Conservation (phyloP, 83 land plant species). For the Thuja plicata region DNA sequence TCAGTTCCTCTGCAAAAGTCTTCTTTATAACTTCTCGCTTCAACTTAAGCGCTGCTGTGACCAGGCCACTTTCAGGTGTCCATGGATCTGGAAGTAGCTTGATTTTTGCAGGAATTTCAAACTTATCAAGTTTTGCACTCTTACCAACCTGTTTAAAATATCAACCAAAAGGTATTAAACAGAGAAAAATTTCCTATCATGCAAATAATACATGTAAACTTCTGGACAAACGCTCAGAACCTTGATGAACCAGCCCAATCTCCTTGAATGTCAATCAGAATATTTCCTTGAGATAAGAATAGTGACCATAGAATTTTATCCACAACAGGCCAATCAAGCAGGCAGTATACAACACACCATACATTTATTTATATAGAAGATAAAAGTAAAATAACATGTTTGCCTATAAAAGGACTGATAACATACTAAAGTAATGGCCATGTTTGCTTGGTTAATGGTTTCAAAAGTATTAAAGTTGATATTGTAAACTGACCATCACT, state of each 20-base stretch:
- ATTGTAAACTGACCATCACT: background rate
- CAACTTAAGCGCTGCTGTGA: slow-evolving; percentile 88
- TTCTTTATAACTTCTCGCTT: slow-evolving; percentile 88
- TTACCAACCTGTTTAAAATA: slow-evolving; percentile 46
- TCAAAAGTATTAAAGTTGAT: background rate
- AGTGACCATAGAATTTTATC: background rate
- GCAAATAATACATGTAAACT: background rate
- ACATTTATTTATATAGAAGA: background rate
- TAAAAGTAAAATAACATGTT: background rate
- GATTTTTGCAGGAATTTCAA: slow-evolving; percentile 89
- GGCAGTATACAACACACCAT: background rate
- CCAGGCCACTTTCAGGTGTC: slow-evolving; percentile 90
- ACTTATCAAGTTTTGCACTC: slow-evolving; percentile 57
- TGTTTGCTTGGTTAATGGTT: background rate
- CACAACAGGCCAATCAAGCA: background rate
- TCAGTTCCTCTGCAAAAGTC: slow-evolving; percentile 75
- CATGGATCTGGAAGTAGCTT: slow-evolving; percentile 79
- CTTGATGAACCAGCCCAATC: background rate
- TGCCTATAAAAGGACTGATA: background rate
- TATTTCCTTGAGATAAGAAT: background rate
- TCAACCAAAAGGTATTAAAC: background rate
- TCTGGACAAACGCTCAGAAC: background rate
- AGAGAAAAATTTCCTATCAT: background rate
- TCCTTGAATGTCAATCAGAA: background rate
- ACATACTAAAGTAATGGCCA: background rate